phyloP scores from a whole-genome alignment of 345 rosid genomes.

The Brassica carinata region DNA sequence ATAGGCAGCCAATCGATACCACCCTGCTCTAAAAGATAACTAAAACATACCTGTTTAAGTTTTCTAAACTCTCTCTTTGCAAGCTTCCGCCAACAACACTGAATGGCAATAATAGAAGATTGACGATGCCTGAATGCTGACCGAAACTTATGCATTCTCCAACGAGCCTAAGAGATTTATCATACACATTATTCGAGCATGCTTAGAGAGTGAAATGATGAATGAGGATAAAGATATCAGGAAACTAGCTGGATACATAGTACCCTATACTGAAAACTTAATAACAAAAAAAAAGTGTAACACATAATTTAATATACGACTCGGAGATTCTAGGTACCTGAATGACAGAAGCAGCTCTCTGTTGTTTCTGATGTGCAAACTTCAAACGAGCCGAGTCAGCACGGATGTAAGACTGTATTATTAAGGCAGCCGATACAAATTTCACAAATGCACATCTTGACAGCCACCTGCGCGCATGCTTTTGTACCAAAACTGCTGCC shows the following conservation, averaged over 20 bases:
- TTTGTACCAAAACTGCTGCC: conserved; percentile 75
- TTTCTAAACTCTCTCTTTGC: conserved; percentile 79
- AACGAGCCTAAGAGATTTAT: conserved; percentile 56
- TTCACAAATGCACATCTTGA: conserved; percentile 53
- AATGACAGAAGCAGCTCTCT: conserved; percentile 69
- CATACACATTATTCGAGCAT: conserved; percentile 27
- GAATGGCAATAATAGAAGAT: conserved; percentile 72
- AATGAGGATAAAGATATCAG: conserved; percentile 18
- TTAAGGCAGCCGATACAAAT: conserved; percentile 53
- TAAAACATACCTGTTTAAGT: conserved; percentile 65
- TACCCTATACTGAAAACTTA: conserved; percentile 6
- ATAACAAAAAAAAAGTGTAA: neutral
- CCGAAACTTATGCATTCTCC: conserved; percentile 77
- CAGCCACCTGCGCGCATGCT: conserved; percentile 65
- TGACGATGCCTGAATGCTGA: conserved; percentile 59
- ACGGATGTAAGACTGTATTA: conserved; percentile 68
- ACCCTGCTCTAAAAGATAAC: conserved; percentile 19
- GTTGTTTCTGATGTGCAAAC: conserved; percentile 58
- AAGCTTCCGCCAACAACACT: conserved; percentile 85
- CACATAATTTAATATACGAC: neutral
- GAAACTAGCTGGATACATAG: neutral
- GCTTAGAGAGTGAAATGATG: conserved; percentile 23
- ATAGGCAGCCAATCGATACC: conserved; percentile 11
- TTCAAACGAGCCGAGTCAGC: conserved; percentile 63
- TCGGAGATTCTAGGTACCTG: conserved; percentile 55